A percentile compares a stretch with the other conserved stretches of the same genome.
Conservation (phyloP, 2,329 filamentous ascomycete genomes). For the Sporothrix sp. region DNA sequence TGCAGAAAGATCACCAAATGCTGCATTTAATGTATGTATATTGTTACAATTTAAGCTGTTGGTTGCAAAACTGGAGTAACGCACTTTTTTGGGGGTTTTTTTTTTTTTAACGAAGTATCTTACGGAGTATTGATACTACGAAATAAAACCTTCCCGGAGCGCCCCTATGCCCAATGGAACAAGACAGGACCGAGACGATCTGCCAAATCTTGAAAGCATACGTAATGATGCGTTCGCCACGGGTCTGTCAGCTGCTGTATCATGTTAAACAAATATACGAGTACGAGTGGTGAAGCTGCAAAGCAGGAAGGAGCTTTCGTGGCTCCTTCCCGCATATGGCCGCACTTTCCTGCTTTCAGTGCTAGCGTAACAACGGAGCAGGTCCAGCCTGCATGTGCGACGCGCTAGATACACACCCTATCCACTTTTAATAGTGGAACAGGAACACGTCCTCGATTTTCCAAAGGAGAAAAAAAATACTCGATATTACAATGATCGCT, state of each 20-base stretch:
- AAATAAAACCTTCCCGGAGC: no score
- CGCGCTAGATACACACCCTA: not conserved
- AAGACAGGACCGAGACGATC: no score
- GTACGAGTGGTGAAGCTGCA: not conserved
- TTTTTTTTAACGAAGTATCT: no score
- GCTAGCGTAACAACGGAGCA: constrained; percentile 9
- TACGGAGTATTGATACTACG: no score
- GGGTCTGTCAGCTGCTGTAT: not conserved
- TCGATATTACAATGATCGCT: not conserved
- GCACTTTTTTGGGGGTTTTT: no score
- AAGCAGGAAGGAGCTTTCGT: not conserved
- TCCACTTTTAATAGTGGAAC: not conserved
- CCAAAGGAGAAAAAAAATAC: not conserved
- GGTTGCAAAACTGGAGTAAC: no score
- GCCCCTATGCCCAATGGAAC: constrained; percentile 1
- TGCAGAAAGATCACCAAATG: no score
- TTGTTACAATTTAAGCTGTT: no score
- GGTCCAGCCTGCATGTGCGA: not conserved
- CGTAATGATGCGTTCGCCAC: not conserved
- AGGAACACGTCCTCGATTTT: no score
- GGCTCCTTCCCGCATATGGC: not conserved
- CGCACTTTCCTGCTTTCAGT: constrained; percentile 1
- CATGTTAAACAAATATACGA: no score
- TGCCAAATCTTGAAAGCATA: constrained; percentile 3
- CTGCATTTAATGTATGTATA: no score